Evolutionary conservation across 1,284 basidiomycete species (phyloP), one percentile per base, ranked within the genome.

Genomic region (Polyporus tsugae): DNA sequence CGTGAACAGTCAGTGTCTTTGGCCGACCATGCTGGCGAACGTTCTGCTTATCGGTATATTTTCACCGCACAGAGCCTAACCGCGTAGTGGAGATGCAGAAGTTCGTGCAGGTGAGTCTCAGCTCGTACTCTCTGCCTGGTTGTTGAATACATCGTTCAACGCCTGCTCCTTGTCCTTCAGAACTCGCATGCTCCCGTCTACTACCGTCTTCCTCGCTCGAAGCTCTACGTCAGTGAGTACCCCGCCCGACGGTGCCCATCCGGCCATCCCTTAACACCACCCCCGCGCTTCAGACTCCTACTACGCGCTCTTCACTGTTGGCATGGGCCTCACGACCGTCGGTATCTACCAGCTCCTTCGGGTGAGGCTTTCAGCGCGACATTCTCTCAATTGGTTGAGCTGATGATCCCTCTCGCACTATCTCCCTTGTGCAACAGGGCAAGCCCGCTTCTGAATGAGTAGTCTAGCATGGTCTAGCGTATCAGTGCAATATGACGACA

Each of bases 61-160:
- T n/a, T 72, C 65, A 17, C 49, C 74, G 53, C 75, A 29, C 29
- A 91, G 92, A 84, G 71, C 88, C 87, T 70, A 92, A 94, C 84
- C 78, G 76, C 67, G 84, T 92, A 71, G 77, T 87, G 62, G 86
- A 90, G 81, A 89, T 80, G 78, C 92, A 94, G 81, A 87, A 81
- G 80, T 70, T 77, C 66, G 84, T 87, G 78, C 92, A 94, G 85
- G 92, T 92, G 80, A 75, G 70, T 72, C 25, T 33, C 60, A 19
- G 64, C 41, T 42, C 44, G 46, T 53, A 57, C 36, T 33, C 6
- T 13, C 25, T 29, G 17, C 4, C 1, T 4, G 35, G 17, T 19
- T 19, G 22, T 33, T 42, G 19, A 4, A 35, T 46, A 38, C 6
- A 35, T 17, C 25, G 62, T 62, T 49, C 29, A 55, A 39, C 61